These are phyloP conservation scores for Saturnispora besseyi DNA, from an alignment of 805 yeast species.

Conservation along the genomic window DNA sequence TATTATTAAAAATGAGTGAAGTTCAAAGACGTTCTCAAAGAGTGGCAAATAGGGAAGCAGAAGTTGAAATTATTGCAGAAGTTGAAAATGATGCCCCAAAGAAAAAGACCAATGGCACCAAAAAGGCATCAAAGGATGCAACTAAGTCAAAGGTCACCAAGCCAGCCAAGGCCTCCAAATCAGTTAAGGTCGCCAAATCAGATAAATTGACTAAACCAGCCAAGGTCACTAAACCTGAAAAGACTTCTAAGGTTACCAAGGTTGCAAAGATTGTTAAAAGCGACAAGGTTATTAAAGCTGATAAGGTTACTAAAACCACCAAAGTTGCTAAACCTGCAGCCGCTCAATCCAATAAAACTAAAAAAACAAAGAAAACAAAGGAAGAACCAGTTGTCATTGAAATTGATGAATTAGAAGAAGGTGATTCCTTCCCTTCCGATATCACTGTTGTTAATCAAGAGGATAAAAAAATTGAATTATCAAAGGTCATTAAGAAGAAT, in stretches of 20 bases:
- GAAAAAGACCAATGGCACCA: not conserved
- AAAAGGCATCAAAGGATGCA: not conserved
- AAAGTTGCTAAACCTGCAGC: not conserved
- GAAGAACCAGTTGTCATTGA: not conserved
- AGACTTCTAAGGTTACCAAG: not conserved
- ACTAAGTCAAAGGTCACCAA: not conserved
- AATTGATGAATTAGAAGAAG: constrained; percentile 11
- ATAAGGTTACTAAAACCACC: not conserved
- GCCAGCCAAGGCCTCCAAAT: not conserved
- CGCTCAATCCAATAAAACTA: not conserved
- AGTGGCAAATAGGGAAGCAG: not conserved
- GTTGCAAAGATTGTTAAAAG: not conserved
- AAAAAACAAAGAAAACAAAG: not conserved
- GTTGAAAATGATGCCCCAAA: not conserved
- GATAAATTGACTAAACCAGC: not conserved
- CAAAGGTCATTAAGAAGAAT: constrained; percentile 23
- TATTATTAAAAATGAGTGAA: not conserved
- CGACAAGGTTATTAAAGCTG: not conserved
- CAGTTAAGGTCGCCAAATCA: not conserved
- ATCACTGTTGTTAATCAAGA: constrained; percentile 44
- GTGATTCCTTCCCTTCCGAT: constrained; percentile 11
- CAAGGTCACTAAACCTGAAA: not conserved
- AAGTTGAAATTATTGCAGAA: not conserved
- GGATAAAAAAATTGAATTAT: constrained; percentile 19
- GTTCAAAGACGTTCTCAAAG: not conserved